Conservation (phyloP, 495 filamentous ascomycete species). For the Rhypophila decipiens region DNA sequence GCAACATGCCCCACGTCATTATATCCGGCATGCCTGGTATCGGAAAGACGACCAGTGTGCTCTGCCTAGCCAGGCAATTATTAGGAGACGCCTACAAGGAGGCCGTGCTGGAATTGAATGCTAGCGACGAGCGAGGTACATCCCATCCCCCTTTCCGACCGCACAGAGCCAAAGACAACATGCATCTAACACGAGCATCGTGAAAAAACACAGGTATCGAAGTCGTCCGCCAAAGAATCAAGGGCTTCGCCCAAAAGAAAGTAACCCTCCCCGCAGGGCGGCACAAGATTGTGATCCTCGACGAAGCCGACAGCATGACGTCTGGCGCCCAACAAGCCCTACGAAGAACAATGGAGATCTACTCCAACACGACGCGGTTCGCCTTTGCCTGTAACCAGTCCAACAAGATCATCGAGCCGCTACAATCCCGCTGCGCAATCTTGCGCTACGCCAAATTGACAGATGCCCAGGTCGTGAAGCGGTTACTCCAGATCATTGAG, state of each 20-base stretch:
- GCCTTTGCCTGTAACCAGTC: constrained; percentile 98
- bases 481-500: constrained; percentile 84
- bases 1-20: constrained; percentile 99
- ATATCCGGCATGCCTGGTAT: constrained; percentile 99
- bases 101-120: constrained; percentile 92
- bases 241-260: constrained; percentile 98
- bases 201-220: constrained; percentile 63
- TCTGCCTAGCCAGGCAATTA: constrained; percentile 88
- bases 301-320: constrained; percentile 98
- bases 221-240: constrained; percentile 97
- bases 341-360: constrained; percentile 97
- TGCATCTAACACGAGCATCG: too few relatives aligned
- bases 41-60: constrained; percentile 93
- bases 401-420: constrained; percentile 98
- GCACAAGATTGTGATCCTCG: constrained; percentile 95
- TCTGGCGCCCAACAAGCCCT: constrained; percentile 93
- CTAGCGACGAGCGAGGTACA: constrained; percentile 84
- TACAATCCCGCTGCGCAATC: constrained; percentile 95
- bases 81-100: constrained; percentile 95
- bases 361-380: constrained; percentile 92
- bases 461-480: constrained; percentile 83
- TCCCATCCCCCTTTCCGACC: too few relatives aligned
- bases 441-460: constrained; percentile 90
- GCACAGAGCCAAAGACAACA: too few relatives aligned
- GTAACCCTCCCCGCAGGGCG: constrained; percentile 86